A percentile compares a stretch with the other conserved stretches of the same genome.
These are phyloP conservation scores for Boletus speciosus DNA, from an alignment of 768 basidiomycete genomes.

Conservation along the genomic window DNA sequence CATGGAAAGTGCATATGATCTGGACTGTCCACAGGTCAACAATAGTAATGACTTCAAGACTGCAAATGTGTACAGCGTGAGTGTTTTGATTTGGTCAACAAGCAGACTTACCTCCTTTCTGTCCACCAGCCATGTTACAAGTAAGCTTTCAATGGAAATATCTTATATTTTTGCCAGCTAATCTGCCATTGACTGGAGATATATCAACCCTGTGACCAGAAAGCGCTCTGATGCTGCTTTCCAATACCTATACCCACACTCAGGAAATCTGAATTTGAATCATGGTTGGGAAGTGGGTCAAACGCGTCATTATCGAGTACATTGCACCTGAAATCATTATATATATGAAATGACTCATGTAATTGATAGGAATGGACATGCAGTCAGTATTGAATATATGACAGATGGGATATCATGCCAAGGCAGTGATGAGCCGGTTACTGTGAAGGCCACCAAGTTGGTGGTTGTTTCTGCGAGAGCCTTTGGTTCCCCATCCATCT, in stretches of 20 bases:
- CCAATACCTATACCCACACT: constrained; percentile 35
- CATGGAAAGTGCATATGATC: constrained; percentile 46
- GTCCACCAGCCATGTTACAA: constrained; percentile 12
- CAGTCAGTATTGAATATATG: constrained; percentile 37
- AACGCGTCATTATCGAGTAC: constrained; percentile 7
- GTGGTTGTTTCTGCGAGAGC: constrained; percentile 52
- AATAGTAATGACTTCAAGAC: constrained; percentile 47
- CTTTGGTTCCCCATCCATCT: constrained; percentile 53
- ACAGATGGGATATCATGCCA: constrained; percentile 25
- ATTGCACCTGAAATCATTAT: not conserved
- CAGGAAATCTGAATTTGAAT: constrained; percentile 32
- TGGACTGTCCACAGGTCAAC: constrained; percentile 39
- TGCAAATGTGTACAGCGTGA: constrained; percentile 24
- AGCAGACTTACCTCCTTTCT: not conserved
- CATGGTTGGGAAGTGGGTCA: constrained; percentile 24
- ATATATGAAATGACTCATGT: not conserved
- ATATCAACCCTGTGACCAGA: constrained; percentile 44
- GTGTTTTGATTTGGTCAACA: constrained; percentile 1
- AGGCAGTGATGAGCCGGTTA: constrained; percentile 4
- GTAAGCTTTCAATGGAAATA: constrained; percentile 5
- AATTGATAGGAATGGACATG: constrained; percentile 29
- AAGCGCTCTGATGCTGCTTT: constrained; percentile 34
- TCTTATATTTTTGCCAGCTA: rapidly evolving
- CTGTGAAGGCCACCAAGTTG: constrained; percentile 33
- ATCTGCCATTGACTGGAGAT: constrained; percentile 35